Evolutionary conservation across 2,329 filamentous ascomycete genomes (phyloP).

Genomic region (Neofusicoccum parvum): DNA sequence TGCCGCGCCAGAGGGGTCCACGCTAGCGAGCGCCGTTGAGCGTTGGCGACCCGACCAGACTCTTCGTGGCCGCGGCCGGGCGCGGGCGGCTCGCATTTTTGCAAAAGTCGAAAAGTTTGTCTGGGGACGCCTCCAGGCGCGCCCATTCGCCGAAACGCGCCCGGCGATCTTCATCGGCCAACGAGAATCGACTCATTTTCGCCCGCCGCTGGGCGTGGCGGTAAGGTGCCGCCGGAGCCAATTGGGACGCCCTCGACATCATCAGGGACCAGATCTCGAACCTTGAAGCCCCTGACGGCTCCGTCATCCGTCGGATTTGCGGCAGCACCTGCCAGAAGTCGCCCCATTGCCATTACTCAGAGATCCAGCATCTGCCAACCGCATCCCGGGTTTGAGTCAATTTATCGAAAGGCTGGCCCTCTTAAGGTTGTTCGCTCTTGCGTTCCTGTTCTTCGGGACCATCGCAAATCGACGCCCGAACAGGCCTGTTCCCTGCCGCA

Average conservation of each 20-base stretch:
- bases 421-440: constrained; percentile 1
- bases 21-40: constrained; percentile 6
- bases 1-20: not conserved
- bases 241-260: not conserved
- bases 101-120: not conserved
- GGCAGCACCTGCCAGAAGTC: constrained; percentile 1
- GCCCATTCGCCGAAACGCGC: constrained; percentile 5
- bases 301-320: not conserved
- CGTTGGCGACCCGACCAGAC: not conserved
- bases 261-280: constrained; percentile 14
- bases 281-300: constrained; percentile 13
- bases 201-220: not conserved
- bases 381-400: not conserved
- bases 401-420: not conserved
- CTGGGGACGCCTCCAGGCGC: not conserved
- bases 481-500: constrained; percentile 10
- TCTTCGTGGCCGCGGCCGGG: not conserved
- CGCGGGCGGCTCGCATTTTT: too few relatives aligned
- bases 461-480: constrained; percentile 5
- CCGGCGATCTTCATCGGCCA: constrained; percentile 10
- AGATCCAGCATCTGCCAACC: not conserved
- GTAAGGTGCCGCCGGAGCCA: constrained; percentile 13
- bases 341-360: constrained; percentile 9
- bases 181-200: constrained; percentile 4
- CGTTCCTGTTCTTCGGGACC: constrained; percentile 6